Conservation (phyloP, 129 eudicot genomes). For the Tagetes erecta region DNA sequence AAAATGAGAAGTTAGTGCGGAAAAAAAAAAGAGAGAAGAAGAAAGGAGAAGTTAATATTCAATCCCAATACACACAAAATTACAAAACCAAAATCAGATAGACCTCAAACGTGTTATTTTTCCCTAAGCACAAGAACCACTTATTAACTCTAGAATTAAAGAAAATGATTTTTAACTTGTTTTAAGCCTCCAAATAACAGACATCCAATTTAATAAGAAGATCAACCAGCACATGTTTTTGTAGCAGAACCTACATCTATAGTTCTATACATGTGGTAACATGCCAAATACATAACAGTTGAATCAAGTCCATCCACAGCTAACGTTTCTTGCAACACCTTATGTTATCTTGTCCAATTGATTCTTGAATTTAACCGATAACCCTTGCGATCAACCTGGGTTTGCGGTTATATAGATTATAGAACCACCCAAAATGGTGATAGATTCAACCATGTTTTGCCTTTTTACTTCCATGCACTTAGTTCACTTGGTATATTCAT, state of each 20-base stretch:
- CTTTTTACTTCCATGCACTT: slow-evolving; percentile 9
- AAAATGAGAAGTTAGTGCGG: too few relatives aligned
- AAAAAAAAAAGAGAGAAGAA: too few relatives aligned
- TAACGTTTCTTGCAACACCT: slow-evolving; percentile 19
- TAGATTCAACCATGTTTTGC: not conserved
- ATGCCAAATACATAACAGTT: slow-evolving; percentile 22
- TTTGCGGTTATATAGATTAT: slow-evolving; percentile 16
- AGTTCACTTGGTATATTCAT: slow-evolving; percentile 61
- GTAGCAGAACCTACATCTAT: not conserved
- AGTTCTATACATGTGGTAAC: slow-evolving; percentile 3
- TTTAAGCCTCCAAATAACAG: too few relatives aligned
- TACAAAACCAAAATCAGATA: too few relatives aligned
- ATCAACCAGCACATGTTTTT: too few relatives aligned
- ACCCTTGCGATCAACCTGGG: slow-evolving; percentile 20
- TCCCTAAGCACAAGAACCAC: too few relatives aligned
- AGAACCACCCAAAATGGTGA: slow-evolving; percentile 13
- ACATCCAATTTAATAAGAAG: too few relatives aligned
- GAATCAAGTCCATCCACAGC: slow-evolving; percentile 1
- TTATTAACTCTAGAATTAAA: too few relatives aligned
- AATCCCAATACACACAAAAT: too few relatives aligned
- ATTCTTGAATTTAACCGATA: slow-evolving; percentile 17
- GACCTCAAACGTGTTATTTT: too few relatives aligned
- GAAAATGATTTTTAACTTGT: too few relatives aligned
- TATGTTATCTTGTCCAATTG: slow-evolving; percentile 15
- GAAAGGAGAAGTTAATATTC: too few relatives aligned